These are phyloP conservation scores for Aspergillus sclerotioniger DNA, from an alignment of 495 filamentous ascomycete genomes.

Conservation along the genomic window DNA sequence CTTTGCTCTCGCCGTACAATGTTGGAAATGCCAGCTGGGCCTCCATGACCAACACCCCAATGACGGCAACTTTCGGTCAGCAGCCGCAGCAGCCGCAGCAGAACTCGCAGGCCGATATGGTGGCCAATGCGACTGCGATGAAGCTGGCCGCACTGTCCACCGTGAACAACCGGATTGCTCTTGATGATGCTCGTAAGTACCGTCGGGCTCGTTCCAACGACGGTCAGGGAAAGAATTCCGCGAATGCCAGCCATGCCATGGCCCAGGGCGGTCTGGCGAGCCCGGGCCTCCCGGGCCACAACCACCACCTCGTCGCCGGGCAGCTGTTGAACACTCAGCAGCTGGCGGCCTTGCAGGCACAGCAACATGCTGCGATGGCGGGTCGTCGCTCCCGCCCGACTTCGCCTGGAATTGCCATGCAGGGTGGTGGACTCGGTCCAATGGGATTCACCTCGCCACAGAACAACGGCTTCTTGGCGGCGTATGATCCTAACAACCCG, in stretches of 20 bases:
- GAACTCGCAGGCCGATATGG: constrained; percentile 87
- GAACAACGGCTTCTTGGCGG: constrained; percentile 91
- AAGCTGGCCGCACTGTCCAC: constrained; percentile 95
- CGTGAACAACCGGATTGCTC: constrained; percentile 95
- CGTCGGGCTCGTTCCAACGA: constrained; percentile 89
- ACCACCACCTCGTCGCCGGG: constrained; percentile 79
- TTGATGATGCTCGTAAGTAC: constrained; percentile 94
- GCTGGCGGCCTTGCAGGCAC: constrained; percentile 78
- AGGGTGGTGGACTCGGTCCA: constrained; percentile 59
- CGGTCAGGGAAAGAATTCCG: constrained; percentile 54
- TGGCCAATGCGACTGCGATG: constrained; percentile 98
- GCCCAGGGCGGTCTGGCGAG: constrained; percentile 51
- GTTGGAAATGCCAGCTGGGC: constrained; percentile 90
- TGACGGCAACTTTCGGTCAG: constrained; percentile 77
- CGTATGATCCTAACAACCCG: constrained; percentile 74
- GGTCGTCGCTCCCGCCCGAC: constrained; percentile 86
- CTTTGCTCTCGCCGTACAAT: constrained; percentile 86
- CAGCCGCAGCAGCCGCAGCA: constrained; percentile 43
- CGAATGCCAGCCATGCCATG: constrained; percentile 36
- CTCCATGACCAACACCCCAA: constrained; percentile 96
- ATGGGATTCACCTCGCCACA: constrained; percentile 86
- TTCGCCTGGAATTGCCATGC: constrained; percentile 87
- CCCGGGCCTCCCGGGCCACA: constrained; percentile 57
- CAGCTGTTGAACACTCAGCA: constrained; percentile 84
- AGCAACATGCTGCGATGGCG: constrained; percentile 74